phyloP scores from a whole-genome alignment of 352 stramenopile genomes.

The Phytophthora pinifolia region DNA sequence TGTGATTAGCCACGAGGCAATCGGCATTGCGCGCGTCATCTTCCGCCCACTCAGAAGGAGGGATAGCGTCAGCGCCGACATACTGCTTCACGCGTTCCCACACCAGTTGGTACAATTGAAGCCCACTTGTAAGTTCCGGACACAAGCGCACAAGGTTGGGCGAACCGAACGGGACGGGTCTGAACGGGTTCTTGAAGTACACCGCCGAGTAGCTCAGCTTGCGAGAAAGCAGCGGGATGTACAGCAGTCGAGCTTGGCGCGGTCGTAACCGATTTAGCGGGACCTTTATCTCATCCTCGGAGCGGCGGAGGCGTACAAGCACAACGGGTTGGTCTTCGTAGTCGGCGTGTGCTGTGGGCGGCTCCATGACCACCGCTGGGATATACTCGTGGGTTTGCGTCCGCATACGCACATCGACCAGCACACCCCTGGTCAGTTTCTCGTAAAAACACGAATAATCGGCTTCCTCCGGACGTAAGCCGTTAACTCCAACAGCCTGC shows the following conservation, averaged over 20 bases:
- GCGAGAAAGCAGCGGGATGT: slow-evolving; percentile 78
- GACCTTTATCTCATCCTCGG: slow-evolving; percentile 78
- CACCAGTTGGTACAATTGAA: slow-evolving; percentile 80
- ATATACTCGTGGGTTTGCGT: slow-evolving; percentile 76
- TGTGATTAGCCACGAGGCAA: slow-evolving; percentile 58
- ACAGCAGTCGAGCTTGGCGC: slow-evolving; percentile 70
- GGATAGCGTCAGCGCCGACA: slow-evolving; percentile 38
- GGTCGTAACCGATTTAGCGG: slow-evolving; percentile 62
- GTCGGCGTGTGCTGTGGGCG: slow-evolving; percentile 24
- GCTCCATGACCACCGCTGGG: slow-evolving; percentile 61
- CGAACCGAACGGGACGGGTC: slow-evolving; percentile 81
- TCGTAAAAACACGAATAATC: slow-evolving; percentile 60
- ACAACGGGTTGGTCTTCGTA: slow-evolving; percentile 55
- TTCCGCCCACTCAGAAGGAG: slow-evolving; percentile 42
- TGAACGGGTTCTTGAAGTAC: slow-evolving; percentile 91
- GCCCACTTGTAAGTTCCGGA: slow-evolving; percentile 78
- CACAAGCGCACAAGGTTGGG: slow-evolving; percentile 86
- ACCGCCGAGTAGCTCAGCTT: slow-evolving; percentile 88
- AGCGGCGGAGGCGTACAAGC: slow-evolving; percentile 59
- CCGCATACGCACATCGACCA: slow-evolving; percentile 75
- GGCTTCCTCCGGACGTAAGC: slow-evolving; percentile 42
- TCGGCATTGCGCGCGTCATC: slow-evolving; percentile 32
- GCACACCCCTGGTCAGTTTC: slow-evolving; percentile 48
- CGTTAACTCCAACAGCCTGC: slow-evolving; percentile 22
- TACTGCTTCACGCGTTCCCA: slow-evolving; percentile 86